These are phyloP conservation scores for Stropharia rugosoannulata DNA, from an alignment of 768 basidiomycete species.

Conservation along the genomic window DNA sequence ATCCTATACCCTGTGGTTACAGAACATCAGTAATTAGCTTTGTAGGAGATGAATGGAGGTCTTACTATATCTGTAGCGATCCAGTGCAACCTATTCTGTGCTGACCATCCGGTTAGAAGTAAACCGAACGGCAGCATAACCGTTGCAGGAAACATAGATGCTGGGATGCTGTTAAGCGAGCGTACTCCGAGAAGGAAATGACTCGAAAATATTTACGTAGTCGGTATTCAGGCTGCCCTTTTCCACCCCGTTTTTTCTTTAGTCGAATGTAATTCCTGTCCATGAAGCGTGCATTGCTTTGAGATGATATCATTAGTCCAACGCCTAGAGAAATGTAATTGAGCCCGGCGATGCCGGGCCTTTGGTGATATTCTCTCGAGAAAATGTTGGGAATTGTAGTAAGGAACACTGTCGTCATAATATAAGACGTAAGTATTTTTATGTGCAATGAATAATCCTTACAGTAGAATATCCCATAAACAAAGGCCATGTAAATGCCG, in stretches of 20 bases:
- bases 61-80: slow-evolving; percentile 67
- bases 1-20: slow-evolving; percentile 48
- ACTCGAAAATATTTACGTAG: slow-evolving; percentile 33
- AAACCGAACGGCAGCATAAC: slow-evolving; percentile 65
- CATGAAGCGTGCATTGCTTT: slow-evolving; percentile 53
- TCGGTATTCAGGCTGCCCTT: slow-evolving; percentile 48
- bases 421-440: too few species aligned
- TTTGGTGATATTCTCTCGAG: slow-evolving; percentile 49
- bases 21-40: background rate
- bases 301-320: slow-evolving; percentile 52
- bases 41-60: slow-evolving; percentile 2
- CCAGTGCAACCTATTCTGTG: slow-evolving; percentile 60
- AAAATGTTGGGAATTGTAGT: slow-evolving; percentile 66
- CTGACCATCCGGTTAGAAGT: slow-evolving; percentile 71
- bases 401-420: slow-evolving; percentile 50
- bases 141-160: slow-evolving; percentile 58
- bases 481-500: slow-evolving; percentile 65
- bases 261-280: slow-evolving; percentile 54
- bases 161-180: slow-evolving; percentile 25
- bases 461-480: slow-evolving; percentile 65
- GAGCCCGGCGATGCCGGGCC: slow-evolving; percentile 58
- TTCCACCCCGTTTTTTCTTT: slow-evolving; percentile 44
- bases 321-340: slow-evolving; percentile 73
- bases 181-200: background rate
- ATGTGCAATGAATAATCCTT: slow-evolving; percentile 17